Evolutionary conservation across 2,329 filamentous ascomycete genomes (phyloP).

Genomic region (Penicillium sp.): DNA sequence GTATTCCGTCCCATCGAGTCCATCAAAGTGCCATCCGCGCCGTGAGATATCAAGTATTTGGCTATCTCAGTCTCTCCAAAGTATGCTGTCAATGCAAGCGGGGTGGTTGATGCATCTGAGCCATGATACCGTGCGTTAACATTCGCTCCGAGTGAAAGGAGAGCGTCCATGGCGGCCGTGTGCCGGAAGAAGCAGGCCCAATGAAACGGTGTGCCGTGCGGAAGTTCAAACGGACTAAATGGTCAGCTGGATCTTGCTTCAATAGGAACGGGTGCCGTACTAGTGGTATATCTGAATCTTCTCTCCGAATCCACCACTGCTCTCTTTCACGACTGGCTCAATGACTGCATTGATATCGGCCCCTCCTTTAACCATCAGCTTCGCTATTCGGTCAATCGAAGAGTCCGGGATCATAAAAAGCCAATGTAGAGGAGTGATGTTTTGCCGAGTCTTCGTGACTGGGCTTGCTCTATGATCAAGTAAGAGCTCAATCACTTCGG

Average conservation of each 20-base stretch:
- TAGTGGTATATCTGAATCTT: constrained; percentile 30
- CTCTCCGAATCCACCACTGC: constrained; percentile 21
- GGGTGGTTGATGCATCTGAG: constrained; percentile 25
- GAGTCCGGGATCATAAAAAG: constrained; percentile 25
- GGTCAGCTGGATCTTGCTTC: constrained; percentile 2
- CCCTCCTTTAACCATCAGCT: constrained; percentile 21
- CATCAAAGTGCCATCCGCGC: constrained; percentile 23
- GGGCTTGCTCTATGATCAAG: constrained; percentile 27
- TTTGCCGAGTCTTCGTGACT: constrained; percentile 19
- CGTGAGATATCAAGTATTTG: constrained; percentile 22
- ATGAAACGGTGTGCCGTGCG: constrained; percentile 30
- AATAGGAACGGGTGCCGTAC: constrained; percentile 16
- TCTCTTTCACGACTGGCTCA: constrained; percentile 19
- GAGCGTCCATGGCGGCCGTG: constrained; percentile 20
- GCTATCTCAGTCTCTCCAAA: constrained; percentile 24
- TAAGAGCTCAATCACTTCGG: constrained; percentile 25
- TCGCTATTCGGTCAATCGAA: constrained; percentile 19
- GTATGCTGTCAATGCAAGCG: constrained; percentile 26
- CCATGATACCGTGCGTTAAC: constrained; percentile 26
- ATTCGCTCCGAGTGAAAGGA: constrained; percentile 29
- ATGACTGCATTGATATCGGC: constrained; percentile 27
- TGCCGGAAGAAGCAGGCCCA: constrained; percentile 31
- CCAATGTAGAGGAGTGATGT: constrained; percentile 30
- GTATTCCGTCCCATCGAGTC: constrained; percentile 27
- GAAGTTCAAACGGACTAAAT: constrained; percentile 32